Conservation (phyloP, 371 early-diverging fungal genomes). For the Nematocida ironsii region DNA sequence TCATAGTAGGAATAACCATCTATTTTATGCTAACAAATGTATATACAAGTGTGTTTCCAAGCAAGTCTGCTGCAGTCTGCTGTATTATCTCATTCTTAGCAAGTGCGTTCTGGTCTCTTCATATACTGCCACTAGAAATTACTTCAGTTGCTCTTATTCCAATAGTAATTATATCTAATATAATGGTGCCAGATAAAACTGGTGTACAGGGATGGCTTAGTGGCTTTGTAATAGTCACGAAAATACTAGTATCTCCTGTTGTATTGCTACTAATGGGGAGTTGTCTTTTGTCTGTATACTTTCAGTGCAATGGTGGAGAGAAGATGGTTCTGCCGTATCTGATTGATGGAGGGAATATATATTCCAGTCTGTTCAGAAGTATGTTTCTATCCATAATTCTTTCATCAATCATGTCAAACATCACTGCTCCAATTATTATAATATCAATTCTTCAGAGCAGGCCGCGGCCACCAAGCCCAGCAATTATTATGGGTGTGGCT, state of each 20-base stretch:
- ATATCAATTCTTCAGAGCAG: slow-evolving; percentile 24
- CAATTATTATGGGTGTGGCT: slow-evolving; percentile 39
- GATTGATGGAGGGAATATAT: not conserved
- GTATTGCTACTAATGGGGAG: slow-evolving; percentile 48
- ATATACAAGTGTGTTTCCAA: not conserved
- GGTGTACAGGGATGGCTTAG: not conserved
- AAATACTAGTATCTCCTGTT: slow-evolving; percentile 24
- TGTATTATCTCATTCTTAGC: not conserved
- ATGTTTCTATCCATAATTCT: slow-evolving; percentile 35
- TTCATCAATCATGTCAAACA: slow-evolving; percentile 53
- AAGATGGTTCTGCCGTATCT: slow-evolving; percentile 45
- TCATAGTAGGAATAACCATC: not conserved
- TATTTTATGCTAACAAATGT: not conserved
- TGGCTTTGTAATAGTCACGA: not conserved
- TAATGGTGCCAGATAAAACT: slow-evolving; percentile 3
- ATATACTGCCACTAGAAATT: slow-evolving; percentile 20
- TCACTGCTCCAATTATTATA: slow-evolving; percentile 55
- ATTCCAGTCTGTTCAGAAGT: slow-evolving; percentile 13
- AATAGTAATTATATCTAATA: slow-evolving; percentile 21
- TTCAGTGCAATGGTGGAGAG: slow-evolving; percentile 31
- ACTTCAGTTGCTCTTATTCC: slow-evolving; percentile 40
- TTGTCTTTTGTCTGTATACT: slow-evolving; percentile 50
- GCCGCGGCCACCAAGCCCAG: not conserved
- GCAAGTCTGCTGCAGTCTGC: slow-evolving; percentile 2
- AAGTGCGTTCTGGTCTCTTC: slow-evolving; percentile 44